Percentiles rank a stretch among this genome's conserved stretches.
phyloP scores from a whole-genome alignment of 2,329 filamentous ascomycete genomes.

The Beauveria medogensis region DNA sequence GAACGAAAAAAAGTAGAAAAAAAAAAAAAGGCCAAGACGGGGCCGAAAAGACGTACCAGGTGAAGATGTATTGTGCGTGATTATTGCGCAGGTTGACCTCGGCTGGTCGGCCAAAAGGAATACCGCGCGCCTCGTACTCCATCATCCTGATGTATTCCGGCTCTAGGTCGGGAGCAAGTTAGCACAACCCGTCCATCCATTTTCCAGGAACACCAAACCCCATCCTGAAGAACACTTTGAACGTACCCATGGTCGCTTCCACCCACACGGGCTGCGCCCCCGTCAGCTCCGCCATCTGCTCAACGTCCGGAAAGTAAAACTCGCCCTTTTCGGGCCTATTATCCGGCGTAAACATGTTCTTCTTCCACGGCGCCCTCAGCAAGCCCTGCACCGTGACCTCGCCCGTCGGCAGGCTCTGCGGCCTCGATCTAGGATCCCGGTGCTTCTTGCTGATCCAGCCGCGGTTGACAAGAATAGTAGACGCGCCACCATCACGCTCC shows the following conservation, averaged over 20 bases:
- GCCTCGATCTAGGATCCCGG: slow-evolving; percentile 55
- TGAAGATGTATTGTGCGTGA: slow-evolving; percentile 97
- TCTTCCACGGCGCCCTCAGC: slow-evolving; percentile 85
- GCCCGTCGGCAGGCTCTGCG: slow-evolving; percentile 57
- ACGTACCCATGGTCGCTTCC: slow-evolving; percentile 84
- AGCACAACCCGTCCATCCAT: background rate
- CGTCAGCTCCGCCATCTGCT: slow-evolving; percentile 77
- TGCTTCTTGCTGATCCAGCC: slow-evolving; percentile 85
- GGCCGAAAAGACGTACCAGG: slow-evolving; percentile 61
- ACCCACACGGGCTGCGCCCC: slow-evolving; percentile 89
- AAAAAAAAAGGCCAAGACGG: no score
- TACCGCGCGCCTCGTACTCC: slow-evolving; percentile 68
- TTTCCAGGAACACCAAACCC: background rate
- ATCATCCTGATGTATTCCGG: slow-evolving; percentile 71
- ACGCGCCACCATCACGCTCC: slow-evolving; percentile 53
- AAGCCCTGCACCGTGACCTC: slow-evolving; percentile 77
- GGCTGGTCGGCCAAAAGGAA: slow-evolving; percentile 79
- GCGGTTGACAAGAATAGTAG: slow-evolving; percentile 76
- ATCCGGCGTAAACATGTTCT: slow-evolving; percentile 93
- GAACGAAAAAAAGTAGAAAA: no score
- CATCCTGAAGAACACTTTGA: background rate
- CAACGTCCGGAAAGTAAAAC: slow-evolving; percentile 93
- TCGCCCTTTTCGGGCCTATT: slow-evolving; percentile 76
- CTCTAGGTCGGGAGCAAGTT: slow-evolving; percentile 38
- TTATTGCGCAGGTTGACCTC: slow-evolving; percentile 95